Evolutionary conservation across 257 asterid genomes (phyloP).

Genomic region (Sherardia arvensis): DNA sequence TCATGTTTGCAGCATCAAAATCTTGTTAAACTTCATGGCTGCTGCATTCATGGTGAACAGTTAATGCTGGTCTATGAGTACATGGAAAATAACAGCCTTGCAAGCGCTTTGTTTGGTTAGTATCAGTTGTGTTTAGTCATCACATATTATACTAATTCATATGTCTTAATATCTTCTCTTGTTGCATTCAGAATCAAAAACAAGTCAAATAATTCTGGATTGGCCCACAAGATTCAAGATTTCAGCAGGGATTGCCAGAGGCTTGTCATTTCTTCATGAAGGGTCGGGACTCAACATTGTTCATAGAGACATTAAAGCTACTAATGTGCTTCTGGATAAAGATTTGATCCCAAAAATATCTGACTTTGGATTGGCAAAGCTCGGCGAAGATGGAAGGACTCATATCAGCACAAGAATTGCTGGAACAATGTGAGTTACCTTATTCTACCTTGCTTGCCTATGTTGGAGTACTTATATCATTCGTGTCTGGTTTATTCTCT

Average conservation of each 20-base stretch:
- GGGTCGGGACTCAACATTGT: conserved; percentile 79
- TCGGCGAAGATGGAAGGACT: conserved; percentile 67
- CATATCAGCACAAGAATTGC: conserved; percentile 87
- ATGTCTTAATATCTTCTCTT: not conserved
- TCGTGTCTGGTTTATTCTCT: not conserved
- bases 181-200: conserved; percentile 31
- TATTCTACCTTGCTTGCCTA: not conserved
- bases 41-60: conserved; percentile 79
- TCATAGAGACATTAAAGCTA: conserved; percentile 90
- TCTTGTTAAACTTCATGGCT: conserved; percentile 81
- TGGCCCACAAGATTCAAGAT: conserved; percentile 75
- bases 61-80: conserved; percentile 70
- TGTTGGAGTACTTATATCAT: not conserved
- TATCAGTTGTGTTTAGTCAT: conserved; percentile 4
- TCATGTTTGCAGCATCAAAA: conserved; percentile 75
- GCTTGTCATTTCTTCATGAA: conserved; percentile 79
- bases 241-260: conserved; percentile 70
- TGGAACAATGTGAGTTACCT: conserved; percentile 69
- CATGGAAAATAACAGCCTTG: conserved; percentile 90
- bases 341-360: conserved; percentile 76
- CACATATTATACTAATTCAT: not conserved
- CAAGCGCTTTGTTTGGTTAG: conserved; percentile 53
- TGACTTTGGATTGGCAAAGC: conserved; percentile 88
- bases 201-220: conserved; percentile 52
- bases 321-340: conserved; percentile 70